Evolutionary conservation across 306 rosid genomes (phyloP).

Genomic region (Begonia peltatifolia): DNA sequence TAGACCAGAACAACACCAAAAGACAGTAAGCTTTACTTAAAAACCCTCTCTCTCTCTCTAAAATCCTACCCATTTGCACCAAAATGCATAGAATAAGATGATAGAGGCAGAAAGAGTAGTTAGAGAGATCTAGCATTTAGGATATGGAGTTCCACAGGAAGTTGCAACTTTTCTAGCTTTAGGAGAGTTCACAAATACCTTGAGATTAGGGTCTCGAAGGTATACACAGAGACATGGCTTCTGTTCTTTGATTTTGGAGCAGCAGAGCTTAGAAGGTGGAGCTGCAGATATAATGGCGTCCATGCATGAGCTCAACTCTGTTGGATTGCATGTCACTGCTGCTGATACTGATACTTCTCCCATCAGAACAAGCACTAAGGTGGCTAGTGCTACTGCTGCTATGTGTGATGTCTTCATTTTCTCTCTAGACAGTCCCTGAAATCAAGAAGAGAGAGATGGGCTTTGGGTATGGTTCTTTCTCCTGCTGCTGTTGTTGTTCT

Average conservation of each 20-base stretch:
- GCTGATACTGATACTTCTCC: slow-evolving; percentile 35
- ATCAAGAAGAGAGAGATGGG: slow-evolving; percentile 5
- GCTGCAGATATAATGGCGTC: slow-evolving; percentile 67
- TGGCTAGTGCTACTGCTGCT: slow-evolving; percentile 22
- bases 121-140: slow-evolving; percentile 39
- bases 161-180: slow-evolving; percentile 90
- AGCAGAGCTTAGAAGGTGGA: slow-evolving; percentile 70
- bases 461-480: slow-evolving; percentile 8
- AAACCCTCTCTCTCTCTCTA: no score
- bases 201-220: slow-evolving; percentile 77
- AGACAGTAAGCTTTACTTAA: no score
- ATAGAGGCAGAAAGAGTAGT: not conserved
- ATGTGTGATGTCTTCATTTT: slow-evolving; percentile 43
- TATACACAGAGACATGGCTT: slow-evolving; percentile 91
- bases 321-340: slow-evolving; percentile 83
- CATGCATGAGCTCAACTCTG: slow-evolving; percentile 72
- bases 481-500: slow-evolving; percentile 26
- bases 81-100: not conserved
- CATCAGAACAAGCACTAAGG: slow-evolving; percentile 35
- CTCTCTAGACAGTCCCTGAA: not conserved
- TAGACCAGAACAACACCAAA: no score
- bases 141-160: slow-evolving; percentile 91
- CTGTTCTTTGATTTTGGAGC: slow-evolving; percentile 88
- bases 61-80: not conserved
- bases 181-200: slow-evolving; percentile 79